phyloP scores from a whole-genome alignment of 495 filamentous ascomycete genomes.

The Aspergillus bridgeri region DNA sequence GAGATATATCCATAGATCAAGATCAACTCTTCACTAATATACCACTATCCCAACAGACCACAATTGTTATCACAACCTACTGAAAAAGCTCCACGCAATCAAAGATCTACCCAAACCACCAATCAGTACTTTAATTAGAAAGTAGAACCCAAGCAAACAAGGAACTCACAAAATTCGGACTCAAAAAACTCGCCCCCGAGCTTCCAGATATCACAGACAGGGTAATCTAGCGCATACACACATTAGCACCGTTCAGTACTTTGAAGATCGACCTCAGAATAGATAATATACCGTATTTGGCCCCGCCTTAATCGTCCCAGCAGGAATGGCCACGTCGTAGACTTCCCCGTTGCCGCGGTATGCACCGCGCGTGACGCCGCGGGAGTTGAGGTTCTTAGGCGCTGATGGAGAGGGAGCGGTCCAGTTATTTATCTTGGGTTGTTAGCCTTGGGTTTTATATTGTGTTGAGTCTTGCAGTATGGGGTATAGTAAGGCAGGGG shows the following conservation, averaged over 20 bases:
- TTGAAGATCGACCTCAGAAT: background rate
- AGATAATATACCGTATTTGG: conserved; percentile 46
- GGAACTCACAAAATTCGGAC: conserved; percentile 59
- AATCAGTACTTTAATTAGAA: background rate
- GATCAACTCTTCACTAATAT: background rate
- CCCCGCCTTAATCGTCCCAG: conserved; percentile 54
- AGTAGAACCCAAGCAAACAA: background rate
- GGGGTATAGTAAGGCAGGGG: no score
- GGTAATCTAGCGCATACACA: conserved; percentile 38
- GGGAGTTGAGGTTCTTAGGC: conserved; percentile 59
- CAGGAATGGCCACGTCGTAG: conserved; percentile 54
- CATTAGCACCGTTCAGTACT: background rate
- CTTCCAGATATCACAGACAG: conserved; percentile 59
- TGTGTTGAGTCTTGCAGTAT: no score
- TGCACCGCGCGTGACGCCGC: conserved; percentile 62
- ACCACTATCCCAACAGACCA: background rate
- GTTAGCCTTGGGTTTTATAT: background rate
- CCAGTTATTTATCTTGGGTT: conserved; percentile 47
- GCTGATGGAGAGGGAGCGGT: conserved; percentile 45
- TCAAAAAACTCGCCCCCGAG: conserved; percentile 50
- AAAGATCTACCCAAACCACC: conserved; percentile 42
- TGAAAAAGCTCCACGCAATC: conserved; percentile 54
- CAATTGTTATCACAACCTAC: no score
- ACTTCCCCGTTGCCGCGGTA: conserved; percentile 61
- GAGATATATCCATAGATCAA: background rate